Percentiles rank a stretch among this genome's conserved stretches.
These are phyloP conservation scores for Cladorrhinum sp. DNA, from an alignment of 2,329 filamentous ascomycete genomes.

Conservation along the genomic window DNA sequence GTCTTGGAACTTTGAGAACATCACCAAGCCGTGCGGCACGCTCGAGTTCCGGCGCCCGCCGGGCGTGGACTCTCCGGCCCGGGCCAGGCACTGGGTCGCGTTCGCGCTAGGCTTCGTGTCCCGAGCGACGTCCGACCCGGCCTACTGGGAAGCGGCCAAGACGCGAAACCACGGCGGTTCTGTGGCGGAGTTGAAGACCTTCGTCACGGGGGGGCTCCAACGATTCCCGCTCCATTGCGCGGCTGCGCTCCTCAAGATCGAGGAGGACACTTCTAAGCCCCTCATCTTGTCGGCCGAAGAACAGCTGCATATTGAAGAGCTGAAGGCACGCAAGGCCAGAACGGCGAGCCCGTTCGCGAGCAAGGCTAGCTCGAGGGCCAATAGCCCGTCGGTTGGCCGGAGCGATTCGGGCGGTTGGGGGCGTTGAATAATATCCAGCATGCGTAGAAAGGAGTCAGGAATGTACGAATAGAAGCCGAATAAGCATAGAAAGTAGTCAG, in stretches of 20 bases:
- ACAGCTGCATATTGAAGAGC: not conserved
- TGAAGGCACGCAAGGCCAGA: not conserved
- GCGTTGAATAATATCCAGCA: not conserved
- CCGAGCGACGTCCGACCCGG: not conserved
- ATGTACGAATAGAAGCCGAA: too few relatives aligned
- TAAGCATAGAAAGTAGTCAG: too few relatives aligned
- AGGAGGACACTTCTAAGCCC: not conserved
- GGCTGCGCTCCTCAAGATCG: not conserved
- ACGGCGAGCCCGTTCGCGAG: not conserved
- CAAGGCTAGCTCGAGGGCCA: not conserved
- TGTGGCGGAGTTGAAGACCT: not conserved
- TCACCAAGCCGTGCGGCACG: not conserved
- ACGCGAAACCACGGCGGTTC: not conserved
- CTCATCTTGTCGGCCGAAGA: not conserved
- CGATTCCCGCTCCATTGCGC: not conserved
- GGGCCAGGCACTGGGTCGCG: not conserved
- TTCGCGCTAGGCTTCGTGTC: not conserved
- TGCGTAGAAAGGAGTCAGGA: too few relatives aligned
- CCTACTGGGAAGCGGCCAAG: not conserved
- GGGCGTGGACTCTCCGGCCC: not conserved
- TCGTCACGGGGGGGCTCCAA: not conserved
- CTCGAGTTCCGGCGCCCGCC: slow-evolving; percentile 1
- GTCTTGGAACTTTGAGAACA: slow-evolving; percentile 2
- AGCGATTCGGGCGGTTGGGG: not conserved
- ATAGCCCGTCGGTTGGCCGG: not conserved